Base-by-base conservation (phyloP, 768 basidiomycete species). In the Tricholoma sp. region DNA sequence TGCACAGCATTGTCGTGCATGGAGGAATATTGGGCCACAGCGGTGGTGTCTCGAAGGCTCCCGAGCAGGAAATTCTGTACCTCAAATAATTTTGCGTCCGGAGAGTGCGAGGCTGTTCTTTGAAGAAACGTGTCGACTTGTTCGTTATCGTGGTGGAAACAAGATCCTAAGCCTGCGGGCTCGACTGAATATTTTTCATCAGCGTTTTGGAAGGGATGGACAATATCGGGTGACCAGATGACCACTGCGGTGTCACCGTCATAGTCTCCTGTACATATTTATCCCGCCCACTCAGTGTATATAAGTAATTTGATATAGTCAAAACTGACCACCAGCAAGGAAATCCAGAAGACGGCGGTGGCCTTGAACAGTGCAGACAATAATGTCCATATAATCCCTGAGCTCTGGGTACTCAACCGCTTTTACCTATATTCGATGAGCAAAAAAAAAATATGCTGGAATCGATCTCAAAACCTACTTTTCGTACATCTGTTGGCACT, bases 161-260 rank as follows among this genome's bases (percentile, higher is more conserved):
- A 71, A 0, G 56, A 50, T 0, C 68, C 62, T 4, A 89, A 63
- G 13, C 71, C 66, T 0, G 53, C 37, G 1, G 87, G 85, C n/a
- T 80, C 76, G 3, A 73, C 62, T 0, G 84, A 80, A 55, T 74
- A 82, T 9, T 68, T 64, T 6, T 75, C 66, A 33, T 77, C 67
- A 0, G 86, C 81, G 57, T 83, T 81, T n/a, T 58, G 64, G 66
- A 91, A 91, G 1, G 61, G 51, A 4, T 68, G 44, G 11, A 89
- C 85, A 18, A 89, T 72, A 13, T 72, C 65, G 0, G 80, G 80
- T 29, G 85, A 74, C 79, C 82, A 88, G 32, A 84, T 82, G 1
- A 80, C 77, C 6, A 76, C 67, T 4, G 77, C 79, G 15, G 77
- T 83, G 57, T 88, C 87, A 1, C 88, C 88, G 60, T 89, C 88